A percentile compares a stretch with the other conserved stretches of the same genome.
phyloP scores from a whole-genome alignment of 208 protist species.

The Entamoeba invadens region DNA sequence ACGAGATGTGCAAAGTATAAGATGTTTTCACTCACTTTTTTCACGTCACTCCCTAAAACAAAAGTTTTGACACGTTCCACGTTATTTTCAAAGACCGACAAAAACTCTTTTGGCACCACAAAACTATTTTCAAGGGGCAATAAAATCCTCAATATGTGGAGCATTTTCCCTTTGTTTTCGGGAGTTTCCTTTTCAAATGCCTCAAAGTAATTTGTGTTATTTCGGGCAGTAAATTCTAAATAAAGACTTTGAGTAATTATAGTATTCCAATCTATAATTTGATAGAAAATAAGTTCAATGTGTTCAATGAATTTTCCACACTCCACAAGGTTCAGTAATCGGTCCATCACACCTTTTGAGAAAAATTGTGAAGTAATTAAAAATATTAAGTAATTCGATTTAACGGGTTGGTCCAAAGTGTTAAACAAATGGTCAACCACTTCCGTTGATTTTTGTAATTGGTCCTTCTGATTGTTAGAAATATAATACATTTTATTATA shows the following conservation, averaged over 20 bases:
- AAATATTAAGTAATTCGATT: neutral
- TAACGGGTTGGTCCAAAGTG: neutral
- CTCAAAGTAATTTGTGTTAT: no score
- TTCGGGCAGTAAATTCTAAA: neutral
- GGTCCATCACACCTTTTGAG: neutral
- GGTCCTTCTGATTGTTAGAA: neutral
- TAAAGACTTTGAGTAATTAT: neutral
- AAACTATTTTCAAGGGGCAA: no score
- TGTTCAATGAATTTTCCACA: neutral
- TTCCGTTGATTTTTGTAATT: neutral
- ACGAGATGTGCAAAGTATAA: no score
- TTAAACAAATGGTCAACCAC: neutral
- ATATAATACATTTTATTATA: neutral
- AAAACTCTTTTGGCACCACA: no score
- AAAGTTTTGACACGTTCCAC: no score
- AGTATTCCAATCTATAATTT: neutral
- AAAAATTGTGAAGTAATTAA: neutral
- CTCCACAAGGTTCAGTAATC: neutral
- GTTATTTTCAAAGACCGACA: no score
- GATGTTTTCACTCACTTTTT: no score
- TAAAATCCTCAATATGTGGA: neutral
- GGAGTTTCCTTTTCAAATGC: no score
- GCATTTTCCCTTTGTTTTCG: no score
- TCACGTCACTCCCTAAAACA: no score
- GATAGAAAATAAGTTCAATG: neutral